Evolutionary conservation across 305 asterid genomes (phyloP), one percentile per base, ranked within the genome.

Genomic region (Solanum hybrid): DNA sequence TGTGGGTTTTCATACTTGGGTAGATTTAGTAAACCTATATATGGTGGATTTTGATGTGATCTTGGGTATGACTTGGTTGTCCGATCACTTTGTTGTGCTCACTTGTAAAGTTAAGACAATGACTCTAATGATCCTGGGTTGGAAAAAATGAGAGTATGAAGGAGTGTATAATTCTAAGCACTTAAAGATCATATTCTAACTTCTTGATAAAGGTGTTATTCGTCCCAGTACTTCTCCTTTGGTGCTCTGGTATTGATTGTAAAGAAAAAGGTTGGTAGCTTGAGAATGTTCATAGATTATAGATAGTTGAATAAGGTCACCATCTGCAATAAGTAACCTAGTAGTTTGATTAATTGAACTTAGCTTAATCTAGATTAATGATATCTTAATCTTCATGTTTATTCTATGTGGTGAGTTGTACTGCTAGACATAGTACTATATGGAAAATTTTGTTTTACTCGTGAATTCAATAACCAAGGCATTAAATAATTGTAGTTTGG

Each of bases 241-340:
- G 7, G 64, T 51, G 3, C 22, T 87, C 42, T 82, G 82, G 32
- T 89, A 92, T 94, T 51, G 64, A 45, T 14, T 45, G 19, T 45
- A 14, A 45, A 45, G 64, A 45, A 14, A 45, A 45, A 14, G 22
- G 22, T 45, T 45, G 22, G 93, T 90, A 91, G 22, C 22, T 51
- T 51, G 8, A 15, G 22, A 51, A 51, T 51, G 22, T 51, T 51
- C 19, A 51, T 51, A 14, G 64, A 51, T 51, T 15, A 51, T 51
- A 51, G 22, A 15, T 51, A 51, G 22, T 51, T 15, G 22, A 51
- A 51, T 51, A 51, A 51, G 64, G 22, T 15, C 22, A 51, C 22
- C 22, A 51, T 51, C 22, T 7, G 64, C 0, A 51, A 51, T 51
- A 51, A 51, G 22, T 51, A 2, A 40, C 51, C 51, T 40, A 11